phyloP scores from a whole-genome alignment of 305 asterid species.

The Nicotiana rustica region DNA sequence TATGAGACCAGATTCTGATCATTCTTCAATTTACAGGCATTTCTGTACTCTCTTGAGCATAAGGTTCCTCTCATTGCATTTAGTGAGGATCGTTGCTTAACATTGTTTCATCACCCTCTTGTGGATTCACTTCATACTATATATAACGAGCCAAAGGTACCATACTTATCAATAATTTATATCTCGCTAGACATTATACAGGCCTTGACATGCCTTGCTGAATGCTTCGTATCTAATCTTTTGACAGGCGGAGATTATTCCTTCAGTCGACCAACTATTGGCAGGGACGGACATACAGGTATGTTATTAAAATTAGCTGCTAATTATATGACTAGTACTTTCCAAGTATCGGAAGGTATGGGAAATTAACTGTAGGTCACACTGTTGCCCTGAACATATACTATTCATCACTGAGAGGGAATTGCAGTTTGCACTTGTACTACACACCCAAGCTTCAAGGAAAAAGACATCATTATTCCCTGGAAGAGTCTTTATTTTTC shows the following conservation, averaged over 20 bases:
- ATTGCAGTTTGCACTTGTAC: neutral
- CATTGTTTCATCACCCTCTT: constrained; percentile 89
- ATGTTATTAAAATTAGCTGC: constrained; percentile 34
- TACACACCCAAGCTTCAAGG: constrained; percentile 15
- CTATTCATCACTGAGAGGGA: neutral
- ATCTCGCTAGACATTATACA: constrained; percentile 7
- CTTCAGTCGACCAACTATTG: constrained; percentile 82
- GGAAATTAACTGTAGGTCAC: neutral
- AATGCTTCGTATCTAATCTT: constrained; percentile 41
- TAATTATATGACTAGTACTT: constrained; percentile 23
- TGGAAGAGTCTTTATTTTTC: constrained; percentile 10
- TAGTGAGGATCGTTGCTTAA: constrained; percentile 77
- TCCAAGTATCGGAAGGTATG: neutral
- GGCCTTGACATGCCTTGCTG: constrained; percentile 31
- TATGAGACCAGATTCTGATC: constrained; percentile 16
- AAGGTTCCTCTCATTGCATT: constrained; percentile 89
- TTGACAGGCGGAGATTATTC: constrained; percentile 90
- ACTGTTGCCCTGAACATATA: constrained; percentile 3
- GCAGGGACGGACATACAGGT: constrained; percentile 86
- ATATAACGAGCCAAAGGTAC: constrained; percentile 95
- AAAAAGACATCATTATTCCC: neutral
- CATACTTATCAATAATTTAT: constrained; percentile 32
- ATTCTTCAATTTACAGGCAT: constrained; percentile 63
- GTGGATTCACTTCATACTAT: constrained; percentile 89
- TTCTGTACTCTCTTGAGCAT: constrained; percentile 77